These are phyloP conservation scores for Penicillium samsonianum DNA, from an alignment of 495 filamentous ascomycete species.

Conservation along the genomic window DNA sequence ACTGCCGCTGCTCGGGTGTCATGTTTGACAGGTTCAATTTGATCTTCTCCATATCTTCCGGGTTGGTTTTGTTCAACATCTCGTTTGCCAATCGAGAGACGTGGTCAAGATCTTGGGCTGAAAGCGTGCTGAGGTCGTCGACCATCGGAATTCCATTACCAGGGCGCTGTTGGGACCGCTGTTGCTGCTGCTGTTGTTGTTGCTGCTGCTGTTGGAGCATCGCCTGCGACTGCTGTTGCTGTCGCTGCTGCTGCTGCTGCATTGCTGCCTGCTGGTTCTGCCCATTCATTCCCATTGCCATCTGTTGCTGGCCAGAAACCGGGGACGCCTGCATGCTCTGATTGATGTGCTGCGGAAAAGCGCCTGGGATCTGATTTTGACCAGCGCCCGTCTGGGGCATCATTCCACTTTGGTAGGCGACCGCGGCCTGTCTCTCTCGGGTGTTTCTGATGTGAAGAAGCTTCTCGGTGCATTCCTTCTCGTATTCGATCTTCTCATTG, in stretches of 20 bases:
- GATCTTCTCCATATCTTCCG: slow-evolving; percentile 49
- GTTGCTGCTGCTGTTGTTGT: slow-evolving; percentile 28
- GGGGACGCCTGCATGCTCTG: slow-evolving; percentile 55
- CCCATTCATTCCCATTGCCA: slow-evolving; percentile 50
- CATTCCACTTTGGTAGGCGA: slow-evolving; percentile 46
- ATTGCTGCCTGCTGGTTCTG: slow-evolving; percentile 42
- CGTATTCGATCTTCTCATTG: slow-evolving; percentile 49
- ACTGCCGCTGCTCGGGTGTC: slow-evolving; percentile 47
- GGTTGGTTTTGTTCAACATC: slow-evolving; percentile 41
- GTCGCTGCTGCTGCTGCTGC: slow-evolving; percentile 30
- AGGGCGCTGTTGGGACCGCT: slow-evolving; percentile 41
- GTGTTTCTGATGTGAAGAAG: slow-evolving; percentile 50
- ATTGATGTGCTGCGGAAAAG: slow-evolving; percentile 55
- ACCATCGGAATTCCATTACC: slow-evolving; percentile 29
- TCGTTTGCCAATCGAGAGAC: slow-evolving; percentile 46
- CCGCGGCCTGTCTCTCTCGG: slow-evolving; percentile 47
- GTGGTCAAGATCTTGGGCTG: slow-evolving; percentile 43
- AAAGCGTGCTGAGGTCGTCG: slow-evolving; percentile 44
- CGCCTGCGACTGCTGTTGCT: slow-evolving; percentile 31
- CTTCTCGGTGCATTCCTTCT: slow-evolving; percentile 50
- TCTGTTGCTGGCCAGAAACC: slow-evolving; percentile 45
- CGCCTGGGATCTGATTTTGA: slow-evolving; percentile 42
- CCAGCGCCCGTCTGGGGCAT: slow-evolving; percentile 45
- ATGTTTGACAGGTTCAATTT: slow-evolving; percentile 45
- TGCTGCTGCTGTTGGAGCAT: slow-evolving; percentile 39